These are phyloP conservation scores for Alopecurus myosuroides DNA, from an alignment of 176 grass and related monocot species.

Conservation along the genomic window DNA sequence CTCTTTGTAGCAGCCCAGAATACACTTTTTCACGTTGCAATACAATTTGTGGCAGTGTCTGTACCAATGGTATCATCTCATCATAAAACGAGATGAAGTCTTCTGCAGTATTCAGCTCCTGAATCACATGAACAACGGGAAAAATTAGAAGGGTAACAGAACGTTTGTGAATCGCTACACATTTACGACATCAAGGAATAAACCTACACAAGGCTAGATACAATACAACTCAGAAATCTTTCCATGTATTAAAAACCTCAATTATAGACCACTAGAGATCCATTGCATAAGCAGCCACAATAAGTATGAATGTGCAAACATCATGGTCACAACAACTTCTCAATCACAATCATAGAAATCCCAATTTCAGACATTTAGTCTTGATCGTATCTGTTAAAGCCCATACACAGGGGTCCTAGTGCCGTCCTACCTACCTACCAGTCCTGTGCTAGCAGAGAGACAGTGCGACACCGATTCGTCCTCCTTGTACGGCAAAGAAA, in stretches of 20 bases:
- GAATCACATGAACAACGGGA: not conserved
- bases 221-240: not conserved
- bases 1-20: slow-evolving; percentile 56
- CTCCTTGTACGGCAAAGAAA: too few relatives aligned
- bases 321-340: not conserved
- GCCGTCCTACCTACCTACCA: too few relatives aligned
- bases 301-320: not conserved
- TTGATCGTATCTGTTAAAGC: too few relatives aligned
- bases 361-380: not conserved
- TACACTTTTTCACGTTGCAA: slow-evolving; percentile 75
- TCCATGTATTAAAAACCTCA: not conserved
- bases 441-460: too few relatives aligned
- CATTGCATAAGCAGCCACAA: not conserved
- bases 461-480: too few relatives aligned
- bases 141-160: slow-evolving; percentile 21
- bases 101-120: slow-evolving; percentile 88
- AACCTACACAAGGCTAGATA: not conserved
- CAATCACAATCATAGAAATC: not conserved
- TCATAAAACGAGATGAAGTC: slow-evolving; percentile 91
- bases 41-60: slow-evolving; percentile 91
- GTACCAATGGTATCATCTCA: slow-evolving; percentile 74
- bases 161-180: not conserved
- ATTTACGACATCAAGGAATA: not conserved
- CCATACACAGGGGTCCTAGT: too few relatives aligned
- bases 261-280: not conserved